Evolutionary conservation across 2,329 filamentous ascomycete genomes (phyloP).

Genomic region (Teratosphaeria viscida): DNA sequence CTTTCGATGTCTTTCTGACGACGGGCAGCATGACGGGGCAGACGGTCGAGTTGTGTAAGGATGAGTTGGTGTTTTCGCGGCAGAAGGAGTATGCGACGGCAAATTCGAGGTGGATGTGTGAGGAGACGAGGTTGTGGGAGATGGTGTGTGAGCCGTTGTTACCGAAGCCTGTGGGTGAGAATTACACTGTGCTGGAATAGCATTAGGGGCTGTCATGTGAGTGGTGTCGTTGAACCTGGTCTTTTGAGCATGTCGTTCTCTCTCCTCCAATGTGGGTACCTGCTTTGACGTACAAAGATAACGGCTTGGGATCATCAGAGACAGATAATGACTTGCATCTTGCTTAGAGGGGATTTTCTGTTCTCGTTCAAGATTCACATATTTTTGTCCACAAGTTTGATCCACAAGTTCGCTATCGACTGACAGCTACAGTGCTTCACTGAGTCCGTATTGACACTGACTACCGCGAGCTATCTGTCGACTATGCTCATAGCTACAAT

Average conservation of each 20-base stretch:
- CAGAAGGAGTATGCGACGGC: constrained; percentile 29
- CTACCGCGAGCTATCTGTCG: too few species aligned
- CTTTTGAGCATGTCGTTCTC: too few species aligned
- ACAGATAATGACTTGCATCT: too few species aligned
- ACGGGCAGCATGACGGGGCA: constrained; percentile 29
- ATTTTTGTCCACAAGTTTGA: too few species aligned
- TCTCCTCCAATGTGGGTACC: too few species aligned
- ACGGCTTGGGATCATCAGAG: too few species aligned
- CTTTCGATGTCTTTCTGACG: constrained; percentile 24
- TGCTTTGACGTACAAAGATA: too few species aligned
- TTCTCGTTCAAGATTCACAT: too few species aligned
- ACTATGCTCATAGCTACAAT: background rate
- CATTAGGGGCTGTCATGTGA: background rate
- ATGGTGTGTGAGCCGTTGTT: background rate
- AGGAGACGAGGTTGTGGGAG: constrained; percentile 17
- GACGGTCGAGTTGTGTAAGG: constrained; percentile 31
- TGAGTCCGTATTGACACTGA: too few species aligned
- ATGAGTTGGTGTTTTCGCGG: constrained; percentile 32
- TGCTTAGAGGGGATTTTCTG: too few species aligned
- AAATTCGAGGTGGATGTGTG: constrained; percentile 30
- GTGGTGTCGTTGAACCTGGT: background rate
- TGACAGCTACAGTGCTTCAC: too few species aligned
- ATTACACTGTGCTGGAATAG: background rate
- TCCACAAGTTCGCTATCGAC: too few species aligned
- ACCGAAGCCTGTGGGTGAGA: background rate